Evolutionary conservation across 2,329 filamentous ascomycete genomes (phyloP), one percentile per base, ranked within the genome.

Genomic region (Exophiala lecanii-corni): DNA sequence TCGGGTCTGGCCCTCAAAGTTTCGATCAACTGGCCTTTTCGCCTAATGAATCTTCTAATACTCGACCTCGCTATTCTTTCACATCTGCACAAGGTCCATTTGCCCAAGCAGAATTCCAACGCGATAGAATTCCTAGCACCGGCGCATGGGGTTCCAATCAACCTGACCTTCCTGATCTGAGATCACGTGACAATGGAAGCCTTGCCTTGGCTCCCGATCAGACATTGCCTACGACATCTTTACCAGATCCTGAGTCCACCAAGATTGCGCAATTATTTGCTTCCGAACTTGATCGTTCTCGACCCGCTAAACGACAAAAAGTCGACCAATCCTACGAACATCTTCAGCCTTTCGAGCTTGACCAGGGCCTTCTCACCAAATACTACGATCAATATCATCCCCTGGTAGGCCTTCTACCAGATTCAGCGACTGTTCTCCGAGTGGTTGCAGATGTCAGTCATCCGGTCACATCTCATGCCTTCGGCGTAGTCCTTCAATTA

Each of bases 1-100:
- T 43, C 5, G 45, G 33, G 19, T 38, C 39, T 18, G 28, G 20
- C 16, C 30, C 45, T 20, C 35, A 21, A 13, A 32, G 33, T n/a
- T 51, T 45, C 33, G 39, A 36, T 21, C 52, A 79, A 40, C 68
- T 74, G 9, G 78, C 76, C 50, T 69, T 73, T 9, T 72, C 75
- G 5, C 67, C 75, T 5, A 68, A 73, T 5, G 59, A 61, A 0
- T 58, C 64, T 31, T 57, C 62, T 42, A 64, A 62, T 41, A 66
- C 75, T 57, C 63, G 73, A 47, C 69, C 68, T 3, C 9, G 33
- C 12, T 71, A 67, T 13, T 58, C 70, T 9, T 67, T 70, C 32
- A 65, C 64, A 42, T 66, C 69, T 35, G 55, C 59, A 7, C 65
- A 65, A 30, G 64, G 64, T 2, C 65, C 66, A 18, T 53, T 54